Conservation (phyloP, 768 basidiomycete genomes). For the Russula foetens region DNA sequence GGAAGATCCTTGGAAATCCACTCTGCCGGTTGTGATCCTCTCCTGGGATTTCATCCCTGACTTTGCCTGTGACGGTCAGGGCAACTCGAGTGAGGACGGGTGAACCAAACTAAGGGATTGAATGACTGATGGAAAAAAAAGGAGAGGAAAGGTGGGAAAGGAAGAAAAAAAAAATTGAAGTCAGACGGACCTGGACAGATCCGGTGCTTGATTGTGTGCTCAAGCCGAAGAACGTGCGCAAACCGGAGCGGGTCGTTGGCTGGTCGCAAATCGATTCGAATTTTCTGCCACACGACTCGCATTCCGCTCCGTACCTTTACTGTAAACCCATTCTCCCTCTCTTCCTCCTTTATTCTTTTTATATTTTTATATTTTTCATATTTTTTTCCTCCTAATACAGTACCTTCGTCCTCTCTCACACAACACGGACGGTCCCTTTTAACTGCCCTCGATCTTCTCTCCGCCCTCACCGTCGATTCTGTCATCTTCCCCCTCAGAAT, state of each 20-base stretch:
- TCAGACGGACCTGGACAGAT: neutral
- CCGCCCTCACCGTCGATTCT: neutral
- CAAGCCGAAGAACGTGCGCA: constrained; percentile 34
- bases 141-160: neutral
- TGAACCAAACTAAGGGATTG: neutral
- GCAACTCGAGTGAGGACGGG: neutral
- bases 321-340: neutral
- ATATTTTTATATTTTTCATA: neutral
- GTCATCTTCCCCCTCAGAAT: neutral
- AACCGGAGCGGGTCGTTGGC: constrained; percentile 24
- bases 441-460: neutral
- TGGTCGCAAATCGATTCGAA: constrained; percentile 19
- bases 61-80: too few relatives aligned
- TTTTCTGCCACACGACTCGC: constrained; percentile 31
- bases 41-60: too few relatives aligned
- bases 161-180: neutral
- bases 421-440: neutral
- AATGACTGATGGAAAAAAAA: neutral
- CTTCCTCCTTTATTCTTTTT: neutral
- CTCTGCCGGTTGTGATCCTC: neutral
- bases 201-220: constrained; percentile 4
- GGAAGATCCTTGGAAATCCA: neutral
- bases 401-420: neutral
- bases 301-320: neutral
- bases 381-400: neutral